Conservation (phyloP, 768 basidiomycete genomes). For the Dendrothele bispora region DNA sequence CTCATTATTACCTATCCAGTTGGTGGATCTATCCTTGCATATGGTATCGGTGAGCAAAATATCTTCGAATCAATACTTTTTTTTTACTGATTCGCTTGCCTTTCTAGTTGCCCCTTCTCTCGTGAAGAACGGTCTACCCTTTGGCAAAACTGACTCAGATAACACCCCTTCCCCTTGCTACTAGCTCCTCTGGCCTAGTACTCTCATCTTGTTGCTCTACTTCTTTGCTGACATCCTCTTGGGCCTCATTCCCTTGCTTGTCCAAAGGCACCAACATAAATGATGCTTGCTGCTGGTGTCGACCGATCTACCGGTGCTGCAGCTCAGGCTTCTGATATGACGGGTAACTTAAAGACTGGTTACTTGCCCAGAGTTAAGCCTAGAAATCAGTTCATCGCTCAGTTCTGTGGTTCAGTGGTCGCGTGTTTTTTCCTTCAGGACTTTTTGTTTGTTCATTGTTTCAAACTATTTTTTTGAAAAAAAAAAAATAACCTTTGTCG, state of each 20-base stretch:
- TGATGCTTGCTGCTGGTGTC: constrained; percentile 52
- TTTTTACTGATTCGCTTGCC: neutral
- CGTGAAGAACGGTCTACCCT: constrained; percentile 51
- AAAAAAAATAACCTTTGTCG: constrained; percentile 51
- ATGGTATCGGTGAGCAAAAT: constrained; percentile 50
- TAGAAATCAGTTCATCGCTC: constrained; percentile 60
- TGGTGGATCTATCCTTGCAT: constrained; percentile 54
- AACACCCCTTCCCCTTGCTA: constrained; percentile 59
- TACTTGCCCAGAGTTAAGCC: constrained; percentile 67
- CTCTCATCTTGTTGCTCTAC: constrained; percentile 61
- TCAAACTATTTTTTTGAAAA: constrained; percentile 43
- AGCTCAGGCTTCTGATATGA: constrained; percentile 63
- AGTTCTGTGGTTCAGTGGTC: constrained; percentile 56
- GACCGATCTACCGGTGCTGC: constrained; percentile 55
- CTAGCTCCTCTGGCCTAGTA: constrained; percentile 66
- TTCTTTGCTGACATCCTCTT: constrained; percentile 54
- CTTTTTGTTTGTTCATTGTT: constrained; percentile 60
- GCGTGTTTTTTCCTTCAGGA: constrained; percentile 60
- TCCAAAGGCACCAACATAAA: constrained; percentile 33
- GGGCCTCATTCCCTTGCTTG: constrained; percentile 37
- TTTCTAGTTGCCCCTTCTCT: constrained; percentile 48
- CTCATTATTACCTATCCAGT: constrained; percentile 31
- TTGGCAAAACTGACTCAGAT: constrained; percentile 36
- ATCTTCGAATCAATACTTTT: neutral
- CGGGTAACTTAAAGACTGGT: constrained; percentile 68